Conservation (phyloP, 2,329 filamentous ascomycete species). For the Cytospora piceicola region DNA sequence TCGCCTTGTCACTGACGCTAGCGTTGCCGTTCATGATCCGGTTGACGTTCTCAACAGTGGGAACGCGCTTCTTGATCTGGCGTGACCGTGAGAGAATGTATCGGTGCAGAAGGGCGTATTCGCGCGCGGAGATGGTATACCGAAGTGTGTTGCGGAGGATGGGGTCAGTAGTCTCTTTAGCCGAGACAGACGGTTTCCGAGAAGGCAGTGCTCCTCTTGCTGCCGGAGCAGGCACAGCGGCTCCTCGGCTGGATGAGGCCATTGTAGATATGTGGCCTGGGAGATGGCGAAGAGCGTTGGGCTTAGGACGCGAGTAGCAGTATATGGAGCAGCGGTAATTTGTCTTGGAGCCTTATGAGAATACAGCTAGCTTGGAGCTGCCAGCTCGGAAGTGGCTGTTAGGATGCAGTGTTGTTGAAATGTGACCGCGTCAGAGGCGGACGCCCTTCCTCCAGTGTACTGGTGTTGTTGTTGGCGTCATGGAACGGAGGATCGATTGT, state of each 20-base stretch:
- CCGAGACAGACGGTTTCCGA: slow-evolving; percentile 17
- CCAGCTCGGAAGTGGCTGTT: slow-evolving; percentile 12
- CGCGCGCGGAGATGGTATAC: slow-evolving; percentile 82
- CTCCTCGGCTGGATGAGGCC: slow-evolving; percentile 22
- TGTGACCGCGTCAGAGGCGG: too few relatives aligned
- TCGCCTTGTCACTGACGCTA: slow-evolving; percentile 23
- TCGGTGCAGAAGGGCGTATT: slow-evolving; percentile 84
- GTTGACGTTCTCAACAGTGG: slow-evolving; percentile 59
- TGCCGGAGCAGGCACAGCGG: neutral
- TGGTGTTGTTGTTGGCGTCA: neutral
- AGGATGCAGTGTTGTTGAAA: slow-evolving; percentile 10
- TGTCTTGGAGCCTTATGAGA: slow-evolving; percentile 24
- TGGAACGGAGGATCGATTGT: neutral
- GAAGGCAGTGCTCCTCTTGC: neutral
- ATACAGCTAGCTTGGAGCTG: slow-evolving; percentile 28
- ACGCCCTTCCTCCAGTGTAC: too few relatives aligned
- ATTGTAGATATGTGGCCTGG: slow-evolving; percentile 16
- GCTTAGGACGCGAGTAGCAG: slow-evolving; percentile 25
- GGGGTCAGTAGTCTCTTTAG: slow-evolving; percentile 57
- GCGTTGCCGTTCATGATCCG: slow-evolving; percentile 53
- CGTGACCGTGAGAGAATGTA: slow-evolving; percentile 77
- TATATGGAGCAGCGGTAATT: slow-evolving; percentile 22
- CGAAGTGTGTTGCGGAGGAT: slow-evolving; percentile 83
- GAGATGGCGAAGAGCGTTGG: slow-evolving; percentile 6
- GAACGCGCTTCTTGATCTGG: slow-evolving; percentile 57